Evolutionary conservation across 768 basidiomycete genomes (phyloP).

Genomic region (Lentinus brumalis): DNA sequence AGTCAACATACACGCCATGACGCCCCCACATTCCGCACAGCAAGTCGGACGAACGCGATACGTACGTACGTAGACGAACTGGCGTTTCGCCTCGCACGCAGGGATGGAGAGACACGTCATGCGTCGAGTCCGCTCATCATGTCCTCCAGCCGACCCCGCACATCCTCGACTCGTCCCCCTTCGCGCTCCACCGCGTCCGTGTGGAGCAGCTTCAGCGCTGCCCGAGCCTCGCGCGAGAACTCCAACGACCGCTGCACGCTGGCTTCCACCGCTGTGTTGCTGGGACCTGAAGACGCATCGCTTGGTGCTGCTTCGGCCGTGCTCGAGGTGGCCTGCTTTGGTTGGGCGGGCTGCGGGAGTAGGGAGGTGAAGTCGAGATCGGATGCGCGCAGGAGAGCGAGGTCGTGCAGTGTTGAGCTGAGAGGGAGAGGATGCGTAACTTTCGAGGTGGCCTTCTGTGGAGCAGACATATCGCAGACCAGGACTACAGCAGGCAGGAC

Average conservation of each 20-base stretch:
- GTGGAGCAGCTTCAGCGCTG: slow-evolving; percentile 55
- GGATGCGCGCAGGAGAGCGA: slow-evolving; percentile 68
- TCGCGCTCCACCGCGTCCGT: slow-evolving; percentile 54
- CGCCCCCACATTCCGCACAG: too few species aligned
- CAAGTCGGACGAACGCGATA: too few species aligned
- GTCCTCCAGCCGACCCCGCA: slow-evolving; percentile 58
- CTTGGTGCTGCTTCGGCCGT: neutral
- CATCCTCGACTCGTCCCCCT: slow-evolving; percentile 55
- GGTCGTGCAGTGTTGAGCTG: slow-evolving; percentile 64
- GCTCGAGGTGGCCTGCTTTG: neutral
- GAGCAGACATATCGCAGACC: slow-evolving; percentile 14
- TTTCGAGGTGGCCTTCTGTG: slow-evolving; percentile 23
- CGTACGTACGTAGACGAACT: too few species aligned
- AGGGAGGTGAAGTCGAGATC: slow-evolving; percentile 43
- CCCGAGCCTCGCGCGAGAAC: slow-evolving; percentile 59
- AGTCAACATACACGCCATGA: too few species aligned
- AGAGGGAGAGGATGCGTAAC: slow-evolving; percentile 54
- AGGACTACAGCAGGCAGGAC: neutral
- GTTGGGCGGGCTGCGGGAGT: slow-evolving; percentile 23
- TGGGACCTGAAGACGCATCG: neutral
- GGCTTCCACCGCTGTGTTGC: slow-evolving; percentile 30
- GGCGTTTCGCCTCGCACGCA: too few species aligned
- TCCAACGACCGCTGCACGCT: slow-evolving; percentile 58
- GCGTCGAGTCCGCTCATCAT: slow-evolving; percentile 38
- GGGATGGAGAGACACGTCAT: too few species aligned